Evolutionary conservation across 345 rosid species (phyloP), one percentile per base, ranked within the genome.

Genomic region (Cardamine occulta): DNA sequence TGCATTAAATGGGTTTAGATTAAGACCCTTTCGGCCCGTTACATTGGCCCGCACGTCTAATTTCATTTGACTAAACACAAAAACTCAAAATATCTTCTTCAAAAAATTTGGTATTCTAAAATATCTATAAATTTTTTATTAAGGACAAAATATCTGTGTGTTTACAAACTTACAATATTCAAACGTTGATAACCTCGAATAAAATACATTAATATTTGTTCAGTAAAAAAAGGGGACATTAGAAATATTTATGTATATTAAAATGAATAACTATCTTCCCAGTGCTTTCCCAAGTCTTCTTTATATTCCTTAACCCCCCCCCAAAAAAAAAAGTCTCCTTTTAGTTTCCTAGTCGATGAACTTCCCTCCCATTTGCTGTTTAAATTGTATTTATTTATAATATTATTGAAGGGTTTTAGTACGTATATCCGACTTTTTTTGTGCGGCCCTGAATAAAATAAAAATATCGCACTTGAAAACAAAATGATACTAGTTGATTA

Each of bases 241-340:
- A 60, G 11, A 48, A 34, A 49, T 48, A 62, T 45, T 19, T 19
- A 8, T 13, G 7, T 45, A n/a, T 47, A 29, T 19, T 8, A 53
- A 64, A 64, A 39, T 64, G 34, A 64, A 54, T 55, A n/a, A 31
- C 32, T 62, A 29, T 64, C 57, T 42, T 64, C 72, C 40, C 67
- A 66, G 59, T 44, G 26, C 19, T 13, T 57, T 53, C 53, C 32
- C 15, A 51, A 34, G 66, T 66, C 73, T 56, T 18, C 57, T 54
- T 32, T 31, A 42, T 48, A 21, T 14, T 26, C 24, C 9, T 29
- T 15, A 15, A 3, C 2, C 3, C n/a, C n/a, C n/a, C n/a, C n/a
- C n/a, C 5, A 28, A 4, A 28, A 28, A 28, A 28, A 13, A 10
- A 23, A 35, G 53, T 59, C 66, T 35, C 21, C 34, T 15, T 56